A percentile compares a stretch with the other conserved stretches of the same genome.
These are phyloP conservation scores for Gossypium aridum DNA, from an alignment of 441 rosid species.

Conservation along the genomic window DNA sequence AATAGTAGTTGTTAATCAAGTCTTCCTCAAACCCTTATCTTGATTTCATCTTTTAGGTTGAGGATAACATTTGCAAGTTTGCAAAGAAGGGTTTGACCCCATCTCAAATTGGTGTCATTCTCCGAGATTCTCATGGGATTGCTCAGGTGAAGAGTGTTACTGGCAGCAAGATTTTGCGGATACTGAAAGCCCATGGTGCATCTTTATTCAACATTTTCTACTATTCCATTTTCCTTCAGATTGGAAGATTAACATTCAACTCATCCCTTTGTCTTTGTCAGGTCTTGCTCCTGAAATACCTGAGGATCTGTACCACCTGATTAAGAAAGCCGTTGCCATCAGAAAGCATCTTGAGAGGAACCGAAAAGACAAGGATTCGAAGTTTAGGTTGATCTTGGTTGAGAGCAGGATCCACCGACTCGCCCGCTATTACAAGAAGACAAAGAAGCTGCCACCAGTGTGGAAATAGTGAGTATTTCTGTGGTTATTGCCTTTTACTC, in stretches of 20 bases:
- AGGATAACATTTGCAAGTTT: constrained; percentile 72
- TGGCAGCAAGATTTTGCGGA: constrained; percentile 67
- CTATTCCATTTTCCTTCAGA: background rate
- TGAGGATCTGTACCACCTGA: constrained; percentile 71
- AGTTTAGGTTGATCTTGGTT: constrained; percentile 70
- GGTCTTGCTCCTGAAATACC: constrained; percentile 86
- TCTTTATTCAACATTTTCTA: background rate
- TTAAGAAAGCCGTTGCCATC: constrained; percentile 78
- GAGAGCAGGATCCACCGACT: constrained; percentile 82
- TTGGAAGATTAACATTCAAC: background rate
- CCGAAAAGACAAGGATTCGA: constrained; percentile 81
- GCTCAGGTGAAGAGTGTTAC: constrained; percentile 74
- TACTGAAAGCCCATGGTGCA: constrained; percentile 61
- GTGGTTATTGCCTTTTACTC: background rate
- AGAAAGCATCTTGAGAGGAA: constrained; percentile 85
- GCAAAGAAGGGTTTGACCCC: constrained; percentile 82
- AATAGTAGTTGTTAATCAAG: background rate
- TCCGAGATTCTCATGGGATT: constrained; percentile 78
- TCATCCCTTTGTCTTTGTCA: constrained; percentile 10
- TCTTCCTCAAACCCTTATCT: background rate
- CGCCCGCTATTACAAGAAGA: constrained; percentile 81
- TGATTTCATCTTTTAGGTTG: constrained; percentile 35
- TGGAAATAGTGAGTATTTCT: constrained; percentile 67
- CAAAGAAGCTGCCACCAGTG: constrained; percentile 80
- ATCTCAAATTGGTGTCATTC: constrained; percentile 79